phyloP scores from a whole-genome alignment of 2,329 filamentous ascomycete genomes.

The Furcasterigmium sp. region DNA sequence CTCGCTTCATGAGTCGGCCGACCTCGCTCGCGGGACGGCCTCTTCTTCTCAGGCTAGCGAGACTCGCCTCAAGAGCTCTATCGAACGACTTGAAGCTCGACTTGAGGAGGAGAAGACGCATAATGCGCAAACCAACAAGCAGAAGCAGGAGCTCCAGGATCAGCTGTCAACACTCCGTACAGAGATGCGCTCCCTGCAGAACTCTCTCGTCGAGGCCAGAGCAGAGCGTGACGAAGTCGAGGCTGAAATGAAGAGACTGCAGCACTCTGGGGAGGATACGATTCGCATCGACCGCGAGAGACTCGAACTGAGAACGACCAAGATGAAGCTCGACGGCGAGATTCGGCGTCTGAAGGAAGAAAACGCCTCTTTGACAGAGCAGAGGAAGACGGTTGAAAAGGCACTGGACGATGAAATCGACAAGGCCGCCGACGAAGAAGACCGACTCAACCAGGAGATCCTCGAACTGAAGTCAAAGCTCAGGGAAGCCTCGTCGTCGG shows the following conservation, averaged over 20 bases:
- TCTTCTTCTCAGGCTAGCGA: conserved; percentile 8
- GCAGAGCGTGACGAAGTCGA: conserved; percentile 65
- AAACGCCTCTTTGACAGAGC: conserved; percentile 49
- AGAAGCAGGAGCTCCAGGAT: conserved; percentile 60
- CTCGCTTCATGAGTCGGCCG: conserved; percentile 17
- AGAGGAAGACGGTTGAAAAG: conserved; percentile 54
- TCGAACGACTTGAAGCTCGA: conserved; percentile 50
- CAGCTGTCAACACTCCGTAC: conserved; percentile 53
- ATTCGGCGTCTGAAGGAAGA: conserved; percentile 61
- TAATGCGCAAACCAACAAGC: conserved; percentile 49
- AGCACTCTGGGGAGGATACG: conserved; percentile 51
- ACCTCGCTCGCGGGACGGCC: conserved; percentile 6
- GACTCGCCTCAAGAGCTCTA: conserved; percentile 25
- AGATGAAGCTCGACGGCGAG: conserved; percentile 63
- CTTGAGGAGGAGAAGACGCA: conserved; percentile 54
- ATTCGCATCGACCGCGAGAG: conserved; percentile 63
- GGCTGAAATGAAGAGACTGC: conserved; percentile 50
- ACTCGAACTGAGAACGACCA: conserved; percentile 61
- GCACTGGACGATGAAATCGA: conserved; percentile 63
- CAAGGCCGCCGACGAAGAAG: conserved; percentile 61
- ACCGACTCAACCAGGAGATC: conserved; percentile 52
- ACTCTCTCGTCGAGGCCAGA: conserved; percentile 51
- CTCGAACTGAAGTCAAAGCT: conserved; percentile 42
- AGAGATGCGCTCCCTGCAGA: conserved; percentile 54
- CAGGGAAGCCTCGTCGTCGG: conserved; percentile 39